phyloP scores from a whole-genome alignment of 2,329 filamentous ascomycete species.

The Chaetomium olivaceum region DNA sequence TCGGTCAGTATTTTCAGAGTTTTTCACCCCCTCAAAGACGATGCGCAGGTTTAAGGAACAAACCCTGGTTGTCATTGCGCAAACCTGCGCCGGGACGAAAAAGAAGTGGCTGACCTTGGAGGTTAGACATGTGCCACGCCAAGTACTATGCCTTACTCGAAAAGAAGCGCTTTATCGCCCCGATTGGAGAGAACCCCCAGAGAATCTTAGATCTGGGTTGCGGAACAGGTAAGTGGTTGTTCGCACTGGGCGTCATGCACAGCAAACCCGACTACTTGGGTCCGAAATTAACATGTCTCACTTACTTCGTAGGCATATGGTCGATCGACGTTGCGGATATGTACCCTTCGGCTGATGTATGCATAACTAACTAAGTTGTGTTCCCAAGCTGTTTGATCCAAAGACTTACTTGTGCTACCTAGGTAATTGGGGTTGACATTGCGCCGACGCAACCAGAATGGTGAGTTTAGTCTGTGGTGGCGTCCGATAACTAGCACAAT shows the following conservation, averaged over 20 bases:
- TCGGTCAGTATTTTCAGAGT: slow-evolving; percentile 27
- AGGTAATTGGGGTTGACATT: slow-evolving; percentile 50
- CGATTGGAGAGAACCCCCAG: slow-evolving; percentile 32
- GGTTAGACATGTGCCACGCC: slow-evolving; percentile 21
- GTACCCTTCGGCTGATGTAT: slow-evolving; percentile 24
- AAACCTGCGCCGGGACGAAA: background rate
- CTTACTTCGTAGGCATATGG: slow-evolving; percentile 38
- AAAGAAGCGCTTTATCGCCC: slow-evolving; percentile 32
- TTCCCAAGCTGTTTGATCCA: background rate
- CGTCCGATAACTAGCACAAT: background rate
- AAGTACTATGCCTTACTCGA: slow-evolving; percentile 30
- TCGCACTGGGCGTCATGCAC: background rate
- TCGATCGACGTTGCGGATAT: slow-evolving; percentile 35
- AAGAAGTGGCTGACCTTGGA: background rate
- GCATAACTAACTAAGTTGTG: background rate
- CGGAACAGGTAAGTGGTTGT: slow-evolving; percentile 25
- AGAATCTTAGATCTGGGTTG: slow-evolving; percentile 38
- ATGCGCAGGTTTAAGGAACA: background rate
- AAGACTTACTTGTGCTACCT: slow-evolving; percentile 1
- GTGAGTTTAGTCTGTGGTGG: slow-evolving; percentile 8
- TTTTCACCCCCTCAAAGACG: background rate
- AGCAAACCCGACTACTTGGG: background rate
- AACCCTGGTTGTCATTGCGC: background rate
- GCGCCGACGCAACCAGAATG: slow-evolving; percentile 52
- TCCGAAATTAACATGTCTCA: slow-evolving; percentile 21